Percentiles rank a stretch among this genome's conserved stretches.
These are phyloP conservation scores for Nannizzia gypsea DNA, from an alignment of 2,329 filamentous ascomycete species.

Conservation along the genomic window DNA sequence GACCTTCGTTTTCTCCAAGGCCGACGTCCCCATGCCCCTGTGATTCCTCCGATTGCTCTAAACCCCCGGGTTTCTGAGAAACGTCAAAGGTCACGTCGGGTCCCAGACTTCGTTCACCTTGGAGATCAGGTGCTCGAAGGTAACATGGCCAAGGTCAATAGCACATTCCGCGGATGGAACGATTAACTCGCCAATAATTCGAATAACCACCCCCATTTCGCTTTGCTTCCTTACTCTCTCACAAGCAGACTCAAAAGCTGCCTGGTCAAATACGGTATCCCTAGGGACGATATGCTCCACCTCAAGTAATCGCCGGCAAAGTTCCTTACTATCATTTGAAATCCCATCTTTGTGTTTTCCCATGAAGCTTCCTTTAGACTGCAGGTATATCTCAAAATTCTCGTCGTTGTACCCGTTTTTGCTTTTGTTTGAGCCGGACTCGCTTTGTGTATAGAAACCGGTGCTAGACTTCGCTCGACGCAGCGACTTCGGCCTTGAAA, in stretches of 20 bases:
- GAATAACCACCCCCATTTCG: constrained; percentile 22
- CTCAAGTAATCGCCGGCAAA: constrained; percentile 20
- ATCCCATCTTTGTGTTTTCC: constrained; percentile 15
- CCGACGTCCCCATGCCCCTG: too few species aligned
- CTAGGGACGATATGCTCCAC: constrained; percentile 17
- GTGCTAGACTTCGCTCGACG: constrained; percentile 16
- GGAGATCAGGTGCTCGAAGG: constrained; percentile 27
- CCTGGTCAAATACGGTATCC: constrained; percentile 25
- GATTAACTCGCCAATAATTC: constrained; percentile 25
- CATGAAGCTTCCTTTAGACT: constrained; percentile 17
- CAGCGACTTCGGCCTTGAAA: constrained; percentile 22
- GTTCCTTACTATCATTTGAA: constrained; percentile 17
- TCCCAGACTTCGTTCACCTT: constrained; percentile 36
- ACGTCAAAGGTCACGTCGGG: too few species aligned
- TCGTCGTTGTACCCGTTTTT: constrained; percentile 16
- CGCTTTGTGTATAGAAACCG: constrained; percentile 14
- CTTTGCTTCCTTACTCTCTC: constrained; percentile 19
- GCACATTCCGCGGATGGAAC: constrained; percentile 27
- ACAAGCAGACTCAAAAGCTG: constrained; percentile 24
- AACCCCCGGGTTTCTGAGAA: too few species aligned
- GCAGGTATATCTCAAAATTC: constrained; percentile 13
- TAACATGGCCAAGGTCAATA: constrained; percentile 20
- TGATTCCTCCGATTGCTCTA: too few species aligned
- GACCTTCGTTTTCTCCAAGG: too few species aligned
- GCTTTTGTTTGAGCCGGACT: constrained; percentile 15